phyloP scores from a whole-genome alignment of 2,329 filamentous ascomycete genomes.

The Lizonia empirigonia region DNA sequence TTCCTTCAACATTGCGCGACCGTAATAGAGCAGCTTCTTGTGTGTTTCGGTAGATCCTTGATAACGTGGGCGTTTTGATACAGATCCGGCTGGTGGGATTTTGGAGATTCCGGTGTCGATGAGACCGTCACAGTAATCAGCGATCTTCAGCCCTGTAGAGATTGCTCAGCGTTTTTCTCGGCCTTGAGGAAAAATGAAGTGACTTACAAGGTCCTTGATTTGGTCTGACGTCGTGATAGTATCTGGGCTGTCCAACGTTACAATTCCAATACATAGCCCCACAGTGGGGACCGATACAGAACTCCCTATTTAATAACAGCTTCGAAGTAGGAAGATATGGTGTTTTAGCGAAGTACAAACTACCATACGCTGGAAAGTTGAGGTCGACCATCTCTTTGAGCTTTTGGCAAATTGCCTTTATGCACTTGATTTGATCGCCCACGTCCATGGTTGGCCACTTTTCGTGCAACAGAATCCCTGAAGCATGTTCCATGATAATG shows the following conservation, averaged over 20 bases:
- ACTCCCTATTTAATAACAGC: conserved; percentile 22
- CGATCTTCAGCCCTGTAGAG: not conserved
- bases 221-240: conserved; percentile 38
- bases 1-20: not conserved
- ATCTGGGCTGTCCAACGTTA: conserved; percentile 38
- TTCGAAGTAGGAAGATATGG: conserved; percentile 17
- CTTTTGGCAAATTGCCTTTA: conserved; percentile 35
- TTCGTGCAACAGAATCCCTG: conserved; percentile 42
- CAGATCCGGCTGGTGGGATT: not conserved
- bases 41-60: not conserved
- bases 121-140: not conserved
- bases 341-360: conserved; percentile 38
- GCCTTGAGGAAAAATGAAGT: not conserved
- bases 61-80: not conserved
- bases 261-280: conserved; percentile 40
- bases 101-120: not conserved
- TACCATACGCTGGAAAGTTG: conserved; percentile 50
- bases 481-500: conserved; percentile 49
- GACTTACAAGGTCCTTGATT: conserved; percentile 51
- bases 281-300: conserved; percentile 43
- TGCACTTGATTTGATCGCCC: conserved; percentile 43
- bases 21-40: not conserved
- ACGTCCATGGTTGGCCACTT: conserved; percentile 44
- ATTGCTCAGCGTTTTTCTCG: too few relatives aligned
- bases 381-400: conserved; percentile 41